phyloP scores from a whole-genome alignment of 805 yeast genomes.

The Metschnikowia aberdeeniae region DNA sequence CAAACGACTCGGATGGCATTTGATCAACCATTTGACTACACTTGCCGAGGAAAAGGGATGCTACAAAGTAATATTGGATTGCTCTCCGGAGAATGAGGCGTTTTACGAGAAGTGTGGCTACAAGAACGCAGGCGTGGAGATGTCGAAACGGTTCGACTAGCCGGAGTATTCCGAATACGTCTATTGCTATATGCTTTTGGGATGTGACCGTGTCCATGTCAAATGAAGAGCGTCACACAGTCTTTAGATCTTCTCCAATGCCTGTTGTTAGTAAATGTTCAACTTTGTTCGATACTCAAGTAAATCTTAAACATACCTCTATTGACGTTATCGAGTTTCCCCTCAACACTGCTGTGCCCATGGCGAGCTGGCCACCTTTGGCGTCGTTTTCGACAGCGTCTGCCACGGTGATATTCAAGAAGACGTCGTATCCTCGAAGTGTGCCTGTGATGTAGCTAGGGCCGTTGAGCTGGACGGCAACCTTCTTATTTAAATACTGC shows the following conservation, averaged over 20 bases:
- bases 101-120: constrained; percentile 90
- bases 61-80: constrained; percentile 86
- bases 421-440: constrained; percentile 82
- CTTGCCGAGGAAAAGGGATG: constrained; percentile 63
- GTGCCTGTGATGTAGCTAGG: constrained; percentile 74
- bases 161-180: too few species aligned
- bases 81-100: constrained; percentile 74
- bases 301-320: constrained; percentile 44
- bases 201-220: background rate
- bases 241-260: constrained; percentile 5
- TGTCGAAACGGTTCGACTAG: constrained; percentile 47
- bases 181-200: background rate
- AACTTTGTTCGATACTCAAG: background rate
- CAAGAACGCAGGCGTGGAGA: constrained; percentile 60
- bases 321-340: constrained; percentile 76
- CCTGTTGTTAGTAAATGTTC: constrained; percentile 9
- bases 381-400: constrained; percentile 61
- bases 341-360: constrained; percentile 71
- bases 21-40: constrained; percentile 59
- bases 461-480: constrained; percentile 74
- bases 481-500: constrained; percentile 73
- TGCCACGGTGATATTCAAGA: constrained; percentile 65
- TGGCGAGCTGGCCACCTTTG: constrained; percentile 46
- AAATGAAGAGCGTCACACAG: background rate
- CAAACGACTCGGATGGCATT: constrained; percentile 63